Base-by-base conservation (phyloP, 2,329 filamentous ascomycete genomes). In the Venturia effusa region DNA sequence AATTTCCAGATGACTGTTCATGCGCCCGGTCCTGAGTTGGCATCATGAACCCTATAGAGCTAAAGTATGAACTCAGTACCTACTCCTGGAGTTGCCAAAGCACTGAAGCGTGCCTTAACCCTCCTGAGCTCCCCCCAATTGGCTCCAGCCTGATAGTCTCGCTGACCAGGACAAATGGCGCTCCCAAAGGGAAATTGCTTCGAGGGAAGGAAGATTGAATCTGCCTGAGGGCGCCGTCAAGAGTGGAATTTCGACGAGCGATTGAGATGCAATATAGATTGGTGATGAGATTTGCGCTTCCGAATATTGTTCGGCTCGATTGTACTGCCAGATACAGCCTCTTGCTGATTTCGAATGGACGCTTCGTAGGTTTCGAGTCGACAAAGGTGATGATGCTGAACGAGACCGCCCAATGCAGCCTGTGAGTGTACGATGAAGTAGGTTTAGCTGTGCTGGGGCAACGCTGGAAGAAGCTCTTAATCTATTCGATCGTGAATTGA, bases 21-120 rank as follows among this genome's bases (percentile, higher is more conserved):
- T 57, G 30, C 27, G 66, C 65, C 66, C 70, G 71, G 68, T 75
- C 75, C 65, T 74, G 75, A 65, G 73, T 70, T 68, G 74, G 71
- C 66, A 75, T 74, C 71, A 75, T 74, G 66, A 71, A 75, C 62
- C 71, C 74, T 68, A 75, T 69, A 65, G 72, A 73, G 72, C 74
- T 76, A 57, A 4, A 57, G 51, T 32, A 57, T 57, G 51, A 34
- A 57, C 19, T 57, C 51, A 57, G 51, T 34, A 57, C 51, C 51
- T 57, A 57, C 30, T 57, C 27, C 15, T 34, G 30, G 51, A 17
- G 4, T n/a, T 57, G 5, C 51, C 51, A 34, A 57, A 13, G 51
- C 51, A 57, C 17, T 57, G 51, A 34, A 57, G 27, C 51, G 40
- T 41, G 43, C 59, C 59, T 40, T 27, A 27, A 19, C 17, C 11